phyloP scores from a whole-genome alignment of 805 yeast genomes.

The Wickerhamiella slavikovae region DNA sequence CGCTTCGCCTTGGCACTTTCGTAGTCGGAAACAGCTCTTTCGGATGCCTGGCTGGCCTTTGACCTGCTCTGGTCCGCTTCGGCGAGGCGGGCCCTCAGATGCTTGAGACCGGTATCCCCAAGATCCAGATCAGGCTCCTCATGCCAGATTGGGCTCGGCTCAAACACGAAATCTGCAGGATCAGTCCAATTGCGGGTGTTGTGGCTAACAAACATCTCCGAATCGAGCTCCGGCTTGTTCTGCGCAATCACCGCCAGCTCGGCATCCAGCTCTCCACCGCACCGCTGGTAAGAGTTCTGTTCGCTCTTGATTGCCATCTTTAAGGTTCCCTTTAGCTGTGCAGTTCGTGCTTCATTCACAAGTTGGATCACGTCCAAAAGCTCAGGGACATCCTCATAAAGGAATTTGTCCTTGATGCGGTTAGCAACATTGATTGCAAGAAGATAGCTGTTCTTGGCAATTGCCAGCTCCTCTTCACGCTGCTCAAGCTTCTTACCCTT shows the following conservation, averaged over 20 bases:
- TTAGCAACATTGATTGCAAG: constrained; percentile 69
- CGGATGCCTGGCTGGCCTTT: constrained; percentile 5
- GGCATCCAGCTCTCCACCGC: constrained; percentile 20
- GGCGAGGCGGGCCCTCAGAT: constrained; percentile 18
- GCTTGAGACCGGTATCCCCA: constrained; percentile 22
- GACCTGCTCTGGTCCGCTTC: constrained; percentile 21
- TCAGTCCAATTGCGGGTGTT: constrained; percentile 59
- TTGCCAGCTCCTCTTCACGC: constrained; percentile 63
- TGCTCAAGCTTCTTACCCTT: constrained; percentile 47
- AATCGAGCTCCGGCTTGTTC: constrained; percentile 55
- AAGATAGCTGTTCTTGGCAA: constrained; percentile 66
- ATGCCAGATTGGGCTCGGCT: constrained; percentile 91
- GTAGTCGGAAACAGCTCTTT: constrained; percentile 16
- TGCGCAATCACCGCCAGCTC: constrained; percentile 39
- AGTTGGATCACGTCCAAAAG: constrained; percentile 67
- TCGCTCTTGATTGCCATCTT: constrained; percentile 43
- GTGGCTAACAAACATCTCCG: constrained; percentile 84
- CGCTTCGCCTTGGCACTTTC: constrained; percentile 21
- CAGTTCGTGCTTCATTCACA: constrained; percentile 58
- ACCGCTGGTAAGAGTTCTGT: constrained; percentile 28
- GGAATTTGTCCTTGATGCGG: constrained; percentile 79
- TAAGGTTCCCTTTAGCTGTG: constrained; percentile 48
- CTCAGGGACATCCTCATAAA: constrained; percentile 84
- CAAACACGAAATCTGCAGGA: constrained; percentile 65
- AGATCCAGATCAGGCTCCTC: constrained; percentile 63